phyloP scores from a whole-genome alignment of 2,329 filamentous ascomycete genomes.

The Ceratocystis variospora region DNA sequence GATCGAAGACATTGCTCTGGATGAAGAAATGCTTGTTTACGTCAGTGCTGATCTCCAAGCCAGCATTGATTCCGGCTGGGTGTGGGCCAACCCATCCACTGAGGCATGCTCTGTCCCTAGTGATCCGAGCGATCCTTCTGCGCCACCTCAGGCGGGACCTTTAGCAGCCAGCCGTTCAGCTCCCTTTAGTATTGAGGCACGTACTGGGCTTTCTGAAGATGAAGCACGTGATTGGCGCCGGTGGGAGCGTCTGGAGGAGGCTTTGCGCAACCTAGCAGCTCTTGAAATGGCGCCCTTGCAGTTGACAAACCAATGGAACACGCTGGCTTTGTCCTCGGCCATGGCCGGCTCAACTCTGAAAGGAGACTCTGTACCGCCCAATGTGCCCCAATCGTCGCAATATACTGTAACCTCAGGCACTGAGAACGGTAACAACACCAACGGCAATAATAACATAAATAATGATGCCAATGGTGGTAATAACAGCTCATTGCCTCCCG shows the following conservation, averaged over 20 bases:
- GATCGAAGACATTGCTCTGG: constrained; percentile 36
- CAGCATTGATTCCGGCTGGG: constrained; percentile 50
- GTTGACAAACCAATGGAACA: constrained; percentile 19
- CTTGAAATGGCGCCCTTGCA: constrained; percentile 11
- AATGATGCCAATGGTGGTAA: not conserved
- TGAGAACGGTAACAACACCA: not conserved
- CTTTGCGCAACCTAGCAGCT: constrained; percentile 11
- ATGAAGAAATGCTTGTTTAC: constrained; percentile 83
- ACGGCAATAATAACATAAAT: not conserved
- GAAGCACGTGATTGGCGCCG: constrained; percentile 60
- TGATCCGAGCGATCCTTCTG: constrained; percentile 20
- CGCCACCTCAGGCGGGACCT: constrained; percentile 18
- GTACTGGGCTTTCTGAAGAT: constrained; percentile 40
- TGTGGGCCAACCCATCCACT: constrained; percentile 41
- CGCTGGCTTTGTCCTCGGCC: not conserved
- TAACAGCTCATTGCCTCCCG: not conserved
- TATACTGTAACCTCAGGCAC: not conserved
- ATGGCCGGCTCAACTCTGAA: constrained; percentile 4
- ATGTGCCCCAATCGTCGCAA: not conserved
- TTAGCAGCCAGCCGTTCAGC: constrained; percentile 26
- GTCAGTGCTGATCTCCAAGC: constrained; percentile 77
- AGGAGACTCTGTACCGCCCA: not conserved
- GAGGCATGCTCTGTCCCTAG: constrained; percentile 20
- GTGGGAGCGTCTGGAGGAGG: constrained; percentile 58
- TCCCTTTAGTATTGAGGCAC: constrained; percentile 34